These are phyloP conservation scores for Tuber aestivum DNA, from an alignment of 495 filamentous ascomycete genomes.

Conservation along the genomic window DNA sequence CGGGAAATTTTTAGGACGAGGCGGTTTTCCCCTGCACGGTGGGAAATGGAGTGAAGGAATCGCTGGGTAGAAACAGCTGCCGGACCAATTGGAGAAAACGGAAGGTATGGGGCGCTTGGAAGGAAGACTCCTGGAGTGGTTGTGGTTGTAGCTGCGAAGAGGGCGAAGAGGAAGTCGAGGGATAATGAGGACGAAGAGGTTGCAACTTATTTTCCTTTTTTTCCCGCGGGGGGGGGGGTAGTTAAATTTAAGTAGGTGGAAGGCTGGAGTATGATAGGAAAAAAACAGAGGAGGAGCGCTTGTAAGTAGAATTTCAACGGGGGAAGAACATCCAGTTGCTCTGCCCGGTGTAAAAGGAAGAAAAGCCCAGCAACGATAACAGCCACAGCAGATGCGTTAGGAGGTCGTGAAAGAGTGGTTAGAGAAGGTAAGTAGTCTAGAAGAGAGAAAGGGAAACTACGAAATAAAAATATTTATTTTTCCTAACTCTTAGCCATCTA, in stretches of 20 bases:
- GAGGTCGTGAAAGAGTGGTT: neutral
- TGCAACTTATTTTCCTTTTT: constrained; percentile 9
- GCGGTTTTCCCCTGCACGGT: neutral
- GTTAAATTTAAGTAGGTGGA: constrained; percentile 15
- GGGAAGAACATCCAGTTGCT: neutral
- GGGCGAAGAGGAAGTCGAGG: constrained; percentile 1
- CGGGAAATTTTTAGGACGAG: neutral
- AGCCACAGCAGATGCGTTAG: neutral
- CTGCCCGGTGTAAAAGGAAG: neutral
- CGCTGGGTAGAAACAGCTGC: constrained; percentile 9
- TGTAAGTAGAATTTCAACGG: neutral
- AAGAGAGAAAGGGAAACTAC: neutral
- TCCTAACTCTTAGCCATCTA: neutral
- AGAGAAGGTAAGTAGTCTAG: neutral
- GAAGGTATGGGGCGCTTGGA: neutral
- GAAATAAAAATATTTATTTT: neutral
- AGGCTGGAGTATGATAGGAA: constrained; percentile 30
- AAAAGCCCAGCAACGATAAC: neutral
- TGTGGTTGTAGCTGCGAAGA: neutral
- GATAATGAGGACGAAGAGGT: constrained; percentile 5
- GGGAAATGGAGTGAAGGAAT: constrained; percentile 6
- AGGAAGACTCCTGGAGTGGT: neutral
- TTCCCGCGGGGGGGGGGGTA: neutral
- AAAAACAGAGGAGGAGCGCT: constrained; percentile 28
- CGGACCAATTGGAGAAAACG: neutral